A percentile compares a stretch with the other conserved stretches of the same genome.
Evolutionary conservation across 768 basidiomycete genomes (phyloP).

Genomic region (Neoboletus brunneissimus): DNA sequence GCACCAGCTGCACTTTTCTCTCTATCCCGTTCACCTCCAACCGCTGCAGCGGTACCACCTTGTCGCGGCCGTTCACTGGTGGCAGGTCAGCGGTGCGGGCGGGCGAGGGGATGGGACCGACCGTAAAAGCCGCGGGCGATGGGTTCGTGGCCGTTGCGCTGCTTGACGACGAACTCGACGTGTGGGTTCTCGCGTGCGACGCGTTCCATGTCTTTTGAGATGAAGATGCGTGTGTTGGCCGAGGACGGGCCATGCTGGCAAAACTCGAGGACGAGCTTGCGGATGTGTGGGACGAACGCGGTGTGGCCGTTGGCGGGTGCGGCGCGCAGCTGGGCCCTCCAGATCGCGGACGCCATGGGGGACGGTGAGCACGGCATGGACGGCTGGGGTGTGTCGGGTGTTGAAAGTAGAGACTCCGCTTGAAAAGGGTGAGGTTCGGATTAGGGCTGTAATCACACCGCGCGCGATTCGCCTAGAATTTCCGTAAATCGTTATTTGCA

Average conservation of each 20-base stretch:
- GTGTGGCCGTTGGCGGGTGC: slow-evolving; percentile 70
- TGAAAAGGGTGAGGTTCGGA: background rate
- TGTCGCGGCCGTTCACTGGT: slow-evolving; percentile 84
- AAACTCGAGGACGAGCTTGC: slow-evolving; percentile 87
- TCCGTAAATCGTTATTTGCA: slow-evolving; percentile 26
- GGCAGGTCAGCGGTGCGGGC: slow-evolving; percentile 12
- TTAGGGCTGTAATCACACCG: slow-evolving; percentile 9
- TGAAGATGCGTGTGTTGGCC: slow-evolving; percentile 63
- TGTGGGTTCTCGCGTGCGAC: slow-evolving; percentile 75
- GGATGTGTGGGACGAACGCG: slow-evolving; percentile 71
- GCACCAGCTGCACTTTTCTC: slow-evolving; percentile 76
- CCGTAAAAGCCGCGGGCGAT: slow-evolving; percentile 83
- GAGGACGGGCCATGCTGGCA: slow-evolving; percentile 84
- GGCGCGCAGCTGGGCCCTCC: slow-evolving; percentile 51
- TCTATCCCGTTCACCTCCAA: slow-evolving; percentile 72
- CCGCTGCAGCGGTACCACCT: slow-evolving; percentile 78
- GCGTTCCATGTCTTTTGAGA: slow-evolving; percentile 58
- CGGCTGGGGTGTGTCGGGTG: slow-evolving; percentile 24
- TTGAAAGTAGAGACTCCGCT: slow-evolving; percentile 20
- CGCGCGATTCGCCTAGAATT: slow-evolving; percentile 25
- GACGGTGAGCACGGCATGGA: background rate
- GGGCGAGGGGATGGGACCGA: slow-evolving; percentile 28
- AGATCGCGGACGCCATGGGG: slow-evolving; percentile 39
- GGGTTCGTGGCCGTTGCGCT: slow-evolving; percentile 72
- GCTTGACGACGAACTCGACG: slow-evolving; percentile 80